Evolutionary conservation across 140 eudicot species (phyloP), one percentile per base, ranked within the genome.

Genomic region (Senecio squalidus): DNA sequence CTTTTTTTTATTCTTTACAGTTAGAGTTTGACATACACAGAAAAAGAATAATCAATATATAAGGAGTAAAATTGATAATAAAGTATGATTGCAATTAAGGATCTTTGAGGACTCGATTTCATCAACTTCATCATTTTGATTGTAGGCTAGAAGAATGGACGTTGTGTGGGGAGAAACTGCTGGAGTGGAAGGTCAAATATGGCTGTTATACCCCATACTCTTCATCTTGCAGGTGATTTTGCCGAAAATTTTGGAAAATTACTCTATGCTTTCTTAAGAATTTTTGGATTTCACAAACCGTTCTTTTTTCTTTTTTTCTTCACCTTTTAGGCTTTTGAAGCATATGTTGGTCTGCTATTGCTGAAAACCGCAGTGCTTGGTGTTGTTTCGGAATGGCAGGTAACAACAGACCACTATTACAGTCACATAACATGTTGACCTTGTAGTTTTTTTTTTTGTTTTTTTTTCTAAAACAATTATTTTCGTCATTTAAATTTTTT

Each of bases 151-250:
- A 78, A 83, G 94, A 81, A 90, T 90, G 97, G 94, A 85, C 76
- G 95, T 90, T 71, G 97, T 90, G 33, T 86, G 94, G 95, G 95
- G 97, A 75, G 95, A 86, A 78, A 85, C 95, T 50, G 89, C 95
- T 68, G 95, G 95, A 73, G 97, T 86, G 38, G 84, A 70, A 64
- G 95, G 97, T 39, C 97, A 90, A 64, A 65, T 90, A 54, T 75
- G 82, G 80, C 58, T 90, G 71, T 62, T 90, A 24, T 86, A 67
- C 68, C 94, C 95, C 55, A 71, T 90, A 27, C 85, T 90, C 15
- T 90, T 90, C 67, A 17, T 74, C 72, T 76, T 85, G 70, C 97
- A 90, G 97, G 97, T 90, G 64, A 76, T 44, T 40, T 39, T 2
- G n/a, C n/a, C n/a, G n/a, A n/a, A n/a, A n/a, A 26, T 25, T 66